Base-by-base conservation (phyloP, 2,329 filamentous ascomycete species). In the Xylaria sp. region DNA sequence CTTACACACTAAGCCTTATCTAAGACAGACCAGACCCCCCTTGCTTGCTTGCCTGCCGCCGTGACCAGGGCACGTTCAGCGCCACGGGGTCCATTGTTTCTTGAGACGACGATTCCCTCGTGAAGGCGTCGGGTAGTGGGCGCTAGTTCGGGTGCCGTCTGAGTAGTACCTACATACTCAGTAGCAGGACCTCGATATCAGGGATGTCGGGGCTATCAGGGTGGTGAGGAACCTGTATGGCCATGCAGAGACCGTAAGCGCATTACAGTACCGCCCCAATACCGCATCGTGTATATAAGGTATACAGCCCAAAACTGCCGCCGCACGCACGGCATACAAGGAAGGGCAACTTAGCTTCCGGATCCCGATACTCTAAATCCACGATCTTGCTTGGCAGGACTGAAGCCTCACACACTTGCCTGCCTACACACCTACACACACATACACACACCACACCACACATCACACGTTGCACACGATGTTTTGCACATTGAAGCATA, bases 401-500 rank as follows among this genome's bases (percentile, higher is more conserved):
- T 17, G 54, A 55, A 47, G 12, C 8, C 36, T 39, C 12, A 39
- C 36, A 39, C 6, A 39, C 36, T 7, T 39, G 7, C 6, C 2
- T 14, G 36, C 36, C 8, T 39, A 7, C 36, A 3, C 6, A 39
- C 36, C 1, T 12, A 45, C 39, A 45, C 17, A 45, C 14, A 45
- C 39, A 45, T n/a, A 45, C 50, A 34, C n/a, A 47, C 1, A 27
- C 17, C 24, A 42, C 42, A 27, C 24, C 5, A 45, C 14, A 45
- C 39, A 45, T 6, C 39, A 34, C 5, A 47, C 4, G 30, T 7
- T 19, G 32, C 42, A 32, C 67, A 61, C 27, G 4, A 71, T 71
- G 69, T 71, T 71, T 36, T 71, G 69, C 67, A 71, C 69, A 14
- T 24, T 71, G 61, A 71, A 71, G 54, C 69, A 69, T 4, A 69